Evolutionary conservation across 108 stramenopile species (phyloP), one percentile per base, ranked within the genome.

Genomic region (Mayamaea pseudoterrestris): DNA sequence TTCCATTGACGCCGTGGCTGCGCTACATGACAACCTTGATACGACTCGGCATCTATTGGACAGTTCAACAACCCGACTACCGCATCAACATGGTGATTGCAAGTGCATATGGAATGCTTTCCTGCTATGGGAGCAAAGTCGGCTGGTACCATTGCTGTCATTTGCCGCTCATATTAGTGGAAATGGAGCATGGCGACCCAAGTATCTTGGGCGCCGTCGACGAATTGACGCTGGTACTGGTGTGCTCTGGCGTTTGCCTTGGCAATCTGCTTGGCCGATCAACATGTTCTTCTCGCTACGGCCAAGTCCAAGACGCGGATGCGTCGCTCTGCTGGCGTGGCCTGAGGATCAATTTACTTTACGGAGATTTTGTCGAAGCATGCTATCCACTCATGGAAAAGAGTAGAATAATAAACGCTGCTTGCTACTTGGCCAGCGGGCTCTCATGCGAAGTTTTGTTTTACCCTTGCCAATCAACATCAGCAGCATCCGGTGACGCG

Each of bases 341-440:
- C 24, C 39, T 89, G 1, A 34, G 47, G 22, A 79, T 74, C 25
- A 89, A 89, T 58, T 20, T 89, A 12, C 49, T 76, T 16, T 89
- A 66, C 51, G 87, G 87, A 1, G 87, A 84, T 56, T 84, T 89
- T 32, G 64, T 89, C 22, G 87, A 89, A 61, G 83, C 73, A 1
- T 78, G 76, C n/a, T 89, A 89, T 69, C 87, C 87, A 9, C 77
- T 44, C 39, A 85, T 85, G 80, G 83, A 89, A 47, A 34, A 60
- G 26, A 58, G 43, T 41, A 25, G 23, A 4, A 11, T 74, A 7
- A 65, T 84, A 2, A 83, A 80, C 51, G 40, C 60, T 8, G 42
- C 63, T 5, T 80, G 72, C 2, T 85, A 89, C 35, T 14, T 85
- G 8, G 82, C 78, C 20, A 73, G 76, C 34, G 82, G 72, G 1